Evolutionary conservation across 2,329 filamentous ascomycete species (phyloP), one percentile per base, ranked within the genome.

Genomic region (Beauveria bassiana): DNA sequence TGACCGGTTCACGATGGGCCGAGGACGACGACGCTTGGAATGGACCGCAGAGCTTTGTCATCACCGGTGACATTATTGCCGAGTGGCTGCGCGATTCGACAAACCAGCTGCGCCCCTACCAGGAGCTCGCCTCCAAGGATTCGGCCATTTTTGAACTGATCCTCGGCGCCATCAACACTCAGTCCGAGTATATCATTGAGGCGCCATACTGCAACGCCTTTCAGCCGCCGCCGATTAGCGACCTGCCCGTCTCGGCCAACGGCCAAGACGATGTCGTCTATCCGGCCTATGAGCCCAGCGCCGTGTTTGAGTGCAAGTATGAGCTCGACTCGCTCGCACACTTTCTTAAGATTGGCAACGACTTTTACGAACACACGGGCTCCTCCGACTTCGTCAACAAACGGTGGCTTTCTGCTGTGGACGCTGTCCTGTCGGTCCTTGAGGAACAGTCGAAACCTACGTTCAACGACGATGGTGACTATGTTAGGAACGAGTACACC

Each of bases 151-250:
- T 88, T 71, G 87, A 84, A 64, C 78, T 99, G 59, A 91, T 99
- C 28, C 78, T 96, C 1, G 95, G 95, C 24, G 93, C 93, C 47
- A 96, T 98, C 76, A 96, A 96, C 73, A 98, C 95, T 0, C 95
- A 99, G 75, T 84, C 90, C 18, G 93, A 98, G 73, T 98, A 92
- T 70, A 90, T 99, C 47, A 96, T 98, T 64, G 86, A 91, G 69
- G 92, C 90, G 1, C 95, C 95, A 0, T 99, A 98, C 77, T 99
- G 95, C 81, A 98, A 99, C 73, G 95, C 95, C 20, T 99, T 98
- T 74, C 95, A 99, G 72, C 93, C 95, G 5, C 95, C 95, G 0
- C 88, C 90, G 2, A 90, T 92, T 7, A 93, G 91, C 65, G 85
- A 88, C 18, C 80, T 98, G 1, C 76, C 81, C 3, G 79, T 88